Evolutionary conservation across 225 moss, liverwort and hornwort species (phyloP).

Genomic region (Physcomitrellopsis africana): DNA sequence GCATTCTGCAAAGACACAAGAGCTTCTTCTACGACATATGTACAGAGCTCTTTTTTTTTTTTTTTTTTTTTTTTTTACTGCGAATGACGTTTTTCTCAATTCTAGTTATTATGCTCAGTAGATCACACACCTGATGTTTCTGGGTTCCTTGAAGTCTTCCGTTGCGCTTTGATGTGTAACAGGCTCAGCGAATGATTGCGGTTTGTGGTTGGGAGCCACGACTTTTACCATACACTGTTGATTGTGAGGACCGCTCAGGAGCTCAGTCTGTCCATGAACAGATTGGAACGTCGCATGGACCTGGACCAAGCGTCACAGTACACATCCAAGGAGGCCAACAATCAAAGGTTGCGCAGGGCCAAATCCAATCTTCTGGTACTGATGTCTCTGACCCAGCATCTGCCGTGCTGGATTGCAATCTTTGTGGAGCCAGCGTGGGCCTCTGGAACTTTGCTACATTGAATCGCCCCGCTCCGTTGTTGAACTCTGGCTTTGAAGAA

Average conservation of each 20-base stretch:
- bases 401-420: constrained; percentile 82
- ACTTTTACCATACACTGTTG: constrained; percentile 81
- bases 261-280: constrained; percentile 46
- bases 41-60: constrained; percentile 2
- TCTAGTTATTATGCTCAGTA: constrained; percentile 10
- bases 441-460: constrained; percentile 86
- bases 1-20: constrained; percentile 5
- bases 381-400: constrained; percentile 79
- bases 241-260: constrained; percentile 60
- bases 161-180: constrained; percentile 33
- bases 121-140: constrained; percentile 14
- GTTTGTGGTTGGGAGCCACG: constrained; percentile 98
- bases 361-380: constrained; percentile 33
- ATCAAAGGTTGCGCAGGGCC: constrained; percentile 38
- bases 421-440: constrained; percentile 95
- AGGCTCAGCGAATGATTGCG: constrained; percentile 85
- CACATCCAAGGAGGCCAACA: constrained; percentile 45
- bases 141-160: constrained; percentile 24
- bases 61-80: no score
- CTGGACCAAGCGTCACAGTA: constrained; percentile 73
- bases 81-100: constrained; percentile 18
- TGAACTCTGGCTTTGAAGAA: constrained; percentile 47
- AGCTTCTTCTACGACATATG: constrained; percentile 9
- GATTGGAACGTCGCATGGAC: constrained; percentile 56
- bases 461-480: constrained; percentile 60